Percentiles rank a stretch among this genome's conserved stretches.
Evolutionary conservation across 108 stramenopile genomes (phyloP).

Genomic region (Parietichytrium sp.): DNA sequence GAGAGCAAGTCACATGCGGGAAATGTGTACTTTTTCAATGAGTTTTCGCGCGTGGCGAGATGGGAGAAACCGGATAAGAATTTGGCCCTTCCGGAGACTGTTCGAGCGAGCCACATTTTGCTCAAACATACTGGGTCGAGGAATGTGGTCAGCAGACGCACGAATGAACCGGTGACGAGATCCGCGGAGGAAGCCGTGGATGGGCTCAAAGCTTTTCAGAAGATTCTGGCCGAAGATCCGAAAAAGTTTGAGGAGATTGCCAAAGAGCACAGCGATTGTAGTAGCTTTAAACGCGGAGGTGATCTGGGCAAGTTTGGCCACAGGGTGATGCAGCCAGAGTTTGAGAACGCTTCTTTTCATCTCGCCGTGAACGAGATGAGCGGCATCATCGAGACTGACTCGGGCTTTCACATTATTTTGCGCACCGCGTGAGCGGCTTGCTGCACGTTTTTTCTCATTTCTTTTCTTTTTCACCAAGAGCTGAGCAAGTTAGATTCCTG

Average conservation of each 20-base stretch:
- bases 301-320: slow-evolving; percentile 63
- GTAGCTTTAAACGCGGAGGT: slow-evolving; percentile 50
- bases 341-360: slow-evolving; percentile 87
- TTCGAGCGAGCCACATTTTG: slow-evolving; percentile 75
- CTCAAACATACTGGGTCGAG: slow-evolving; percentile 88
- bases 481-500: no score
- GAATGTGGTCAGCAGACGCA: slow-evolving; percentile 77
- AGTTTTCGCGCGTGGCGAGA: not conserved
- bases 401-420: slow-evolving; percentile 92
- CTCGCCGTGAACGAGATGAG: slow-evolving; percentile 53
- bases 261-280: slow-evolving; percentile 51
- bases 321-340: slow-evolving; percentile 81
- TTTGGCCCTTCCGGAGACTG: not conserved
- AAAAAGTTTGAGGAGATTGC: slow-evolving; percentile 48
- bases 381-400: slow-evolving; percentile 83
- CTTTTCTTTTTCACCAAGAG: no score
- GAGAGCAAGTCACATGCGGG: slow-evolving; percentile 14
- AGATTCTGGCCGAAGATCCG: slow-evolving; percentile 36
- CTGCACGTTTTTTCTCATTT: no score
- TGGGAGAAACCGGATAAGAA: slow-evolving; percentile 15
- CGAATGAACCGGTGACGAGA: slow-evolving; percentile 65
- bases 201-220: slow-evolving; percentile 58
- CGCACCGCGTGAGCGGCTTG: slow-evolving; percentile 65
- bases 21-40: slow-evolving; percentile 18
- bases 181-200: slow-evolving; percentile 71